A percentile compares a stretch with the other conserved stretches of the same genome.
Conservation (phyloP, 768 basidiomycete genomes). For the Cyclocybe cylindracea region DNA sequence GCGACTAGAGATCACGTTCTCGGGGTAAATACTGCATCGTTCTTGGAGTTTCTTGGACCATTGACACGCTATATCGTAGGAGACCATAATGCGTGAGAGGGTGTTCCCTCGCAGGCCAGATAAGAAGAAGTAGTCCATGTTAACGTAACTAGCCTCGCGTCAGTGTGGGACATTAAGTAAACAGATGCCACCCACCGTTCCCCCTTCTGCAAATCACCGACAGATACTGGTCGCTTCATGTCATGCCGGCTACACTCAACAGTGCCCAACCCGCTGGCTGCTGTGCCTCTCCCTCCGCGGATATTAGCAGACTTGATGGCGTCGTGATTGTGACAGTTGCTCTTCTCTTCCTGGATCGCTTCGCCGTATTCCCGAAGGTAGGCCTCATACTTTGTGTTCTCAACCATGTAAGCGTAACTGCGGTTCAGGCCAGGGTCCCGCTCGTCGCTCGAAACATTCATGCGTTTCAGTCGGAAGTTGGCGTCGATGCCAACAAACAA, state of each 20-base stretch:
- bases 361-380: constrained; percentile 16
- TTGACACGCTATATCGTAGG: constrained; percentile 33
- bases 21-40: constrained; percentile 2
- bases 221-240: constrained; percentile 24
- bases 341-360: constrained; percentile 18
- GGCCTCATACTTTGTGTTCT: constrained; percentile 15
- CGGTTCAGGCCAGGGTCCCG: constrained; percentile 26
- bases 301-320: constrained; percentile 21
- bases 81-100: constrained; percentile 13
- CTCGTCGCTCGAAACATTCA: constrained; percentile 21
- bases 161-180: background rate
- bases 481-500: constrained; percentile 30
- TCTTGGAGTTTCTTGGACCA: constrained; percentile 10
- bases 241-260: constrained; percentile 31
- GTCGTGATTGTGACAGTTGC: constrained; percentile 21
- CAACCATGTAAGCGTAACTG: constrained; percentile 28
- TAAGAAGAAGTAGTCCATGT: constrained; percentile 28
- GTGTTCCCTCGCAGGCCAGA: constrained; percentile 7
- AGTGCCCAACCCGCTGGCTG: constrained; percentile 27
- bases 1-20: background rate
- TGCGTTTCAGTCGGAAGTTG: constrained; percentile 31
- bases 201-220: constrained; percentile 35
- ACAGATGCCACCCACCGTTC: constrained; percentile 22
- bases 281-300: constrained; percentile 16
- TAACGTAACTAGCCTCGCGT: constrained; percentile 20